Evolutionary conservation across 768 basidiomycete genomes (phyloP), one percentile per base, ranked within the genome.

Genomic region (Pisolithus tinctorius): DNA sequence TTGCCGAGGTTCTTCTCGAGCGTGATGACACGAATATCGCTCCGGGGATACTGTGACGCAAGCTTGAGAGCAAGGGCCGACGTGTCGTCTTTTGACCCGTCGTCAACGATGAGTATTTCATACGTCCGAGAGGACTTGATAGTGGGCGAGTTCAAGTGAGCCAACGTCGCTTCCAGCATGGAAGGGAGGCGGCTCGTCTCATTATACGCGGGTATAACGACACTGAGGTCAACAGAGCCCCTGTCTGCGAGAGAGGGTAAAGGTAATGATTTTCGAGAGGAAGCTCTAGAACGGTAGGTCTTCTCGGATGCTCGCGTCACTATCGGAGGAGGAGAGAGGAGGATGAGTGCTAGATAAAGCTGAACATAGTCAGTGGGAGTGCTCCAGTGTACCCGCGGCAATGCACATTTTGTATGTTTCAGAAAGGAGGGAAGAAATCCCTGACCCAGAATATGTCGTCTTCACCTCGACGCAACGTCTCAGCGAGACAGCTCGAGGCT

Each of bases 201-300:
- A 61, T 96, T 96, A 76, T 83, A 97, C 0, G 94, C 93, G 10
- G 94, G 94, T 9, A 96, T 81, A 58, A 96, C 77, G 59, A 97
- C 76, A 27, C 83, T 83, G 38, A 97, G 74, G 61, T 86, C 85
- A 46, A 92, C 74, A 0, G 78, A 72, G 40, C 79, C 73, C 0
- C 76, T 66, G 48, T 84, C 79, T n/a, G 73, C 59, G 29, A 88
- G 71, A 6, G 71, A 73, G 14, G 82, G 71, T 4, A 90, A 71
- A 1, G 80, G 79, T n/a, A 67, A 69, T 1, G 79, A 74, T n/a
- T 71, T 76, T 20, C 71, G 70, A 16, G 81, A 77, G 30, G 78
- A 78, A n/a, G 66, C 64, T 42, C 75, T 63, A 4, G 81, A 81
- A 52, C 79, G 78, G 67, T 84, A 94, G 45, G 73, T 78, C 63